Evolutionary conservation across 345 rosid species (phyloP).

Genomic region (Salix dunnii): DNA sequence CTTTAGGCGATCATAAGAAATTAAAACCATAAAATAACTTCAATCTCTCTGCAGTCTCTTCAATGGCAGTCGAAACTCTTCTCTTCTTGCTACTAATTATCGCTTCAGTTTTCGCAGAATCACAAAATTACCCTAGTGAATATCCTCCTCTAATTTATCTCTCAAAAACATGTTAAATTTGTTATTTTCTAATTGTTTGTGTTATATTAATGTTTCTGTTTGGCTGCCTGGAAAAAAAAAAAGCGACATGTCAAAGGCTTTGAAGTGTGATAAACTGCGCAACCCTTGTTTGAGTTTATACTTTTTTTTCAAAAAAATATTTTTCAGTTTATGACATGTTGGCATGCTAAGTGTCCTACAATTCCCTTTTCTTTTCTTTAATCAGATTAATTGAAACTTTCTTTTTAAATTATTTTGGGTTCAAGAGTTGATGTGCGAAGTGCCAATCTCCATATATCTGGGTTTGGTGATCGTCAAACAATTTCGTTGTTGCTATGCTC

Average conservation of each 20-base stretch:
- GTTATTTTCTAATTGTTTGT: neutral
- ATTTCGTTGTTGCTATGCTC: too few species aligned
- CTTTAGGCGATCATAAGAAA: neutral
- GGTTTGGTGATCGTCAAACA: too few species aligned
- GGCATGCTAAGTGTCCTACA: too few species aligned
- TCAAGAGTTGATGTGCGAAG: too few species aligned
- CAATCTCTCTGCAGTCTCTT: neutral
- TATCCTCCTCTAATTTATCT: neutral
- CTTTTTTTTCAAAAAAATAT: too few species aligned
- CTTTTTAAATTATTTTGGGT: too few species aligned
- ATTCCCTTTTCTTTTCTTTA: too few species aligned
- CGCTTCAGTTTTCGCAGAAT: neutral
- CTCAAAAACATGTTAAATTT: neutral
- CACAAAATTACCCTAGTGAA: neutral
- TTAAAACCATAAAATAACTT: neutral
- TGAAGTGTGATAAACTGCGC: neutral
- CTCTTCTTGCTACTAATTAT: neutral
- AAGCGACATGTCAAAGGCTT: neutral
- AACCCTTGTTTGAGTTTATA: neutral
- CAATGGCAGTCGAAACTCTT: conserved; percentile 2
- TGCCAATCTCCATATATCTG: too few species aligned
- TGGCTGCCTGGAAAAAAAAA: neutral
- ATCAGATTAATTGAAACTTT: too few species aligned
- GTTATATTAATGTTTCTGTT: too few species aligned
- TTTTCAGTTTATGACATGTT: too few species aligned